These are phyloP conservation scores for Flueggea neowawraea DNA, from an alignment of 441 rosid genomes.

Conservation along the genomic window DNA sequence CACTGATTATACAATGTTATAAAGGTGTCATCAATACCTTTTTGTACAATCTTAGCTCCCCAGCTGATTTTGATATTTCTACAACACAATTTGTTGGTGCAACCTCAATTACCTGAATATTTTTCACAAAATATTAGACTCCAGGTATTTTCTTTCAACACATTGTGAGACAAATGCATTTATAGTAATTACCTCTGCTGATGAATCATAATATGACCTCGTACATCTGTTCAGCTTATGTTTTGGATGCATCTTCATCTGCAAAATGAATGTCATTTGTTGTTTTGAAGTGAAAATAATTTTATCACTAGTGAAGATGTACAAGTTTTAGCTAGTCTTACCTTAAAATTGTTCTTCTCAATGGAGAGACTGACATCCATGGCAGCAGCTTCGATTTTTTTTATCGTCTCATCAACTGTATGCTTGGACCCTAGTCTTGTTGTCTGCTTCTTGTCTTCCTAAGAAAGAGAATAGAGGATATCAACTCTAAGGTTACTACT, in stretches of 20 bases:
- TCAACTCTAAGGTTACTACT: neutral
- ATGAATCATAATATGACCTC: conserved; percentile 61
- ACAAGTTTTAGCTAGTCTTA: conserved; percentile 22
- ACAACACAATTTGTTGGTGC: conserved; percentile 85
- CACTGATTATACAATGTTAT: neutral
- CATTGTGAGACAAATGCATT: conserved; percentile 10
- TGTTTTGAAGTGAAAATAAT: neutral
- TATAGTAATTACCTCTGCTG: conserved; percentile 63
- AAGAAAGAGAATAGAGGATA: conserved; percentile 1
- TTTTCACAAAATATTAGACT: conserved; percentile 11
- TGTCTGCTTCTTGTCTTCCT: conserved; percentile 70
- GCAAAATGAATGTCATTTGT: conserved; percentile 14
- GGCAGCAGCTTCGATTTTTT: conserved; percentile 90
- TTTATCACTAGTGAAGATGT: conserved; percentile 1
- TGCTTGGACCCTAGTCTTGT: conserved; percentile 70
- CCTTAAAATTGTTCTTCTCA: conserved; percentile 68
- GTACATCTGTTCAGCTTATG: conserved; percentile 54
- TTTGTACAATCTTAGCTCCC: conserved; percentile 62
- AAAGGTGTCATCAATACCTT: conserved; percentile 37
- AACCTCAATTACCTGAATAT: conserved; percentile 61
- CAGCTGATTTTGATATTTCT: conserved; percentile 84
- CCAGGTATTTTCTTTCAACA: neutral
- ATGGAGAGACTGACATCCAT: conserved; percentile 59
- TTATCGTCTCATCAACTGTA: conserved; percentile 66
- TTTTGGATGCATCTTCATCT: conserved; percentile 74